phyloP scores from a whole-genome alignment of 2,329 filamentous ascomycete genomes.

The Parasarocladium wereldwijsianum region DNA sequence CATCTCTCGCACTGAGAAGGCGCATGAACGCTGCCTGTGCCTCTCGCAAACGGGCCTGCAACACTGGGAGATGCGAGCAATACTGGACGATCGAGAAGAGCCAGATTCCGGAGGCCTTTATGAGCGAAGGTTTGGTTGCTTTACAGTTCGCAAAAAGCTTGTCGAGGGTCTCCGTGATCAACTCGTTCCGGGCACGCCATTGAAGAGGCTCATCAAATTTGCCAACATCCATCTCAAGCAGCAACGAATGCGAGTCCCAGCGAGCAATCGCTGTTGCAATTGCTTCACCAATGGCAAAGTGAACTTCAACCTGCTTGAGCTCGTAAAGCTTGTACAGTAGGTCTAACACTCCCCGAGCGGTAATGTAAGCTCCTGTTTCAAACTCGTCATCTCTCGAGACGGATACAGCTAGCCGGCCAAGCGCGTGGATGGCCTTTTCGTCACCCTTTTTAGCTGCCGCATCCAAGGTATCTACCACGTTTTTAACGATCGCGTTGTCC shows the following conservation, averaged over 20 bases:
- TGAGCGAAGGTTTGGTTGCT: slow-evolving; percentile 72
- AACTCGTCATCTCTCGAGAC: slow-evolving; percentile 16
- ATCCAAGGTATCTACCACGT: slow-evolving; percentile 47
- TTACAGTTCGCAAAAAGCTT: slow-evolving; percentile 67
- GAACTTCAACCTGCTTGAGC: slow-evolving; percentile 70
- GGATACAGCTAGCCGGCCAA: slow-evolving; percentile 58
- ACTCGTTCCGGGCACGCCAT: slow-evolving; percentile 22
- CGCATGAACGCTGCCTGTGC: slow-evolving; percentile 81
- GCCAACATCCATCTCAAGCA: slow-evolving; percentile 63
- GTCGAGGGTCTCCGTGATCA: slow-evolving; percentile 44
- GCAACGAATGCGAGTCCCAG: slow-evolving; percentile 71
- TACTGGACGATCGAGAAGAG: slow-evolving; percentile 83
- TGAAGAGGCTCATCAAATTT: slow-evolving; percentile 15
- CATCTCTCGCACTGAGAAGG: slow-evolving; percentile 75
- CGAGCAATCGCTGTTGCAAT: slow-evolving; percentile 63
- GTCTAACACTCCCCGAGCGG: slow-evolving; percentile 24
- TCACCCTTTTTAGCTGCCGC: slow-evolving; percentile 64
- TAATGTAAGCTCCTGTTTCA: background rate
- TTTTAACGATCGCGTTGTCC: slow-evolving; percentile 9
- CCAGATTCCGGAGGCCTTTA: slow-evolving; percentile 93
- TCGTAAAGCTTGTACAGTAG: slow-evolving; percentile 66
- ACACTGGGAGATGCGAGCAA: slow-evolving; percentile 61
- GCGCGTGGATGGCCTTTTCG: slow-evolving; percentile 64
- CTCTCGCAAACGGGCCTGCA: slow-evolving; percentile 60
- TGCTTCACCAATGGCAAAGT: slow-evolving; percentile 84